Percentiles rank a stretch among this genome's conserved stretches.
These are phyloP conservation scores for Malania oleifera DNA, from an alignment of 164 flowering plant species.

Conservation along the genomic window DNA sequence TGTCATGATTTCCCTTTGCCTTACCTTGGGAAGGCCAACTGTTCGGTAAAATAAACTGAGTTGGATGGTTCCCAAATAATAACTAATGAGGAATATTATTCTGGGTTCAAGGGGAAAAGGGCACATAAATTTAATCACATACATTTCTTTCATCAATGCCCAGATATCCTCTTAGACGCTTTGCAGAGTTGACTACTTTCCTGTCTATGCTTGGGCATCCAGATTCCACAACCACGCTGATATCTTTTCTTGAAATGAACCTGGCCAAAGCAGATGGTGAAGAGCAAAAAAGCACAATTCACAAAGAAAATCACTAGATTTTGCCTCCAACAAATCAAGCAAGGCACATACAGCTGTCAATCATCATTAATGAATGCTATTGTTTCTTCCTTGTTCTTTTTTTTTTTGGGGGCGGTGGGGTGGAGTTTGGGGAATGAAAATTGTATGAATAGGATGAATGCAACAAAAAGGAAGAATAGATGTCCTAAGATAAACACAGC, in stretches of 20 bases:
- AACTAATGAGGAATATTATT: neutral
- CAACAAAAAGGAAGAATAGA: no score
- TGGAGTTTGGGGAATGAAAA: no score
- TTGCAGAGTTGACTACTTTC: constrained; percentile 90
- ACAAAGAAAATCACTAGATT: no score
- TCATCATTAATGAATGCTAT: no score
- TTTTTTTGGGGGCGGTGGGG: no score
- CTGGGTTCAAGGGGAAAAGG: neutral
- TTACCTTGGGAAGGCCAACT: neutral
- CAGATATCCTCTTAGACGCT: constrained; percentile 75
- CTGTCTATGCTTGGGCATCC: constrained; percentile 89
- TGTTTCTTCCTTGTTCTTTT: no score
- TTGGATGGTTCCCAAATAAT: neutral
- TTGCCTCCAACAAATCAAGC: no score
- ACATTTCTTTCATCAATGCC: constrained; percentile 78
- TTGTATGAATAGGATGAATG: no score
- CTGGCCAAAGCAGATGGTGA: constrained; percentile 25
- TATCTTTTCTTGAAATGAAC: constrained; percentile 61
- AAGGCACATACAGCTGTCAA: no score
- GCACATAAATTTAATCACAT: constrained; percentile 20
- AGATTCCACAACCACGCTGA: constrained; percentile 41
- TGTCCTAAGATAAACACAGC: no score
- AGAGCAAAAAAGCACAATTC: neutral
- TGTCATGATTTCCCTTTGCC: neutral
- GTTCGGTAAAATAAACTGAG: neutral